Evolutionary conservation across 768 basidiomycete genomes (phyloP).

Genomic region (Kwoniella dejecticola): DNA sequence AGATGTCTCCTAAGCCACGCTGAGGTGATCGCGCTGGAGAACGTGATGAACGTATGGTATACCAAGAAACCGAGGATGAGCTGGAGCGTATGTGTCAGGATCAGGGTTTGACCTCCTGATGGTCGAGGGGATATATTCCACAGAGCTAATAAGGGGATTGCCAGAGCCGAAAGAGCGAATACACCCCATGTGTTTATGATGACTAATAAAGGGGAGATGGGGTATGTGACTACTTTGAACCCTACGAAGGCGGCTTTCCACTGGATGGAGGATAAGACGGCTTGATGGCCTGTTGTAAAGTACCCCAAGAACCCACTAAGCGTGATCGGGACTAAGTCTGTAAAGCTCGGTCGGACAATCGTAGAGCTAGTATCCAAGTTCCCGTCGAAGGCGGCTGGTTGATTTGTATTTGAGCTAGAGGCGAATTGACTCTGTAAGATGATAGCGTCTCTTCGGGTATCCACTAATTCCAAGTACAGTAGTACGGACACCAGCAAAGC

Average conservation of each 20-base stretch:
- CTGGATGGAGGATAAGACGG: conserved; percentile 82
- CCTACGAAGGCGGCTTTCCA: conserved; percentile 91
- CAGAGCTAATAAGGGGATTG: conserved; percentile 69
- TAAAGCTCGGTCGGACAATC: conserved; percentile 60
- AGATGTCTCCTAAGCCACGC: conserved; percentile 78
- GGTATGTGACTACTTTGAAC: conserved; percentile 70
- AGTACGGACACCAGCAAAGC: conserved; percentile 68
- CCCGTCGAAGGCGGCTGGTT: conserved; percentile 57
- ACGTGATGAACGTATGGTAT: conserved; percentile 67
- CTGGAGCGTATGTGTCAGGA: conserved; percentile 55
- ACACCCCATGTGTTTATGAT: conserved; percentile 76
- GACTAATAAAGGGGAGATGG: conserved; percentile 73
- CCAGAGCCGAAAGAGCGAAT: conserved; percentile 67
- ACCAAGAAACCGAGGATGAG: conserved; percentile 65
- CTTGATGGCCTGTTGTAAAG: conserved; percentile 89
- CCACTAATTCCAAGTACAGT: conserved; percentile 76
- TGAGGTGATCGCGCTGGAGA: conserved; percentile 72
- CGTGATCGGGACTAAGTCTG: conserved; percentile 71
- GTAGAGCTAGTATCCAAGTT: conserved; percentile 55
- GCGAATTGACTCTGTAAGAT: conserved; percentile 32
- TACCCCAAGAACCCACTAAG: conserved; percentile 76
- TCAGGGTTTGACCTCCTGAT: conserved; percentile 22
- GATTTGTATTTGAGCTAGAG: conserved; percentile 46
- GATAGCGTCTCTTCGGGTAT: conserved; percentile 73
- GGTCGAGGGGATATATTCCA: conserved; percentile 79